Evolutionary conservation across 441 rosid species (phyloP).

Genomic region (Brassica hybrid): DNA sequence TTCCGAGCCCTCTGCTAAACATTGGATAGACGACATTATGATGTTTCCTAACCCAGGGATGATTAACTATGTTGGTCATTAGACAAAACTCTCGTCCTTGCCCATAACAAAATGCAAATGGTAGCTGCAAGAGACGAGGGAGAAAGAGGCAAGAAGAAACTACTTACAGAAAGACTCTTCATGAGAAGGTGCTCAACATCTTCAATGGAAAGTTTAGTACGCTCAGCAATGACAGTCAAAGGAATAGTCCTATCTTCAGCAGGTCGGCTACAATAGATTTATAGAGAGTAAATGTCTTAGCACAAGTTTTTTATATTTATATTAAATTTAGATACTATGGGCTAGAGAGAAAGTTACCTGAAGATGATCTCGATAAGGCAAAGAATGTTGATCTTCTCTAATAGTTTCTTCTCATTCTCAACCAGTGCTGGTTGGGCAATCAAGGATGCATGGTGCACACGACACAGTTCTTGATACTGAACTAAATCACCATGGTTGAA

Average conservation of each 20-base stretch:
- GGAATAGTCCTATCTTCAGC: constrained; percentile 93
- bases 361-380: constrained; percentile 95
- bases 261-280: constrained; percentile 67
- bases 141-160: constrained; percentile 5
- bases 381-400: constrained; percentile 94
- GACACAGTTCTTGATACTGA: constrained; percentile 84
- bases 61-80: not conserved
- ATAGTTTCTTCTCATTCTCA: constrained; percentile 78
- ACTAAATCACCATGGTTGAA: constrained; percentile 84
- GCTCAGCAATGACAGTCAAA: constrained; percentile 71
- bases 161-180: constrained; percentile 93
- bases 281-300: not conserved
- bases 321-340: not conserved
- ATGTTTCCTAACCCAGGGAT: not conserved
- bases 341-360: constrained; percentile 50
- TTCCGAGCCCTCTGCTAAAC: not conserved
- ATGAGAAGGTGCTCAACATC: constrained; percentile 96
- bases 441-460: constrained; percentile 73
- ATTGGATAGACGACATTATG: not conserved
- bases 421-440: constrained; percentile 91
- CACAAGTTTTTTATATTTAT: not conserved
- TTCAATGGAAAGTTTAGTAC: constrained; percentile 76
- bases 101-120: constrained; percentile 1
- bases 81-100: not conserved
- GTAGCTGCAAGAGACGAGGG: constrained; percentile 9